These are phyloP conservation scores for Candida freyschussii DNA, from an alignment of 1,139 yeast species.

Conservation along the genomic window DNA sequence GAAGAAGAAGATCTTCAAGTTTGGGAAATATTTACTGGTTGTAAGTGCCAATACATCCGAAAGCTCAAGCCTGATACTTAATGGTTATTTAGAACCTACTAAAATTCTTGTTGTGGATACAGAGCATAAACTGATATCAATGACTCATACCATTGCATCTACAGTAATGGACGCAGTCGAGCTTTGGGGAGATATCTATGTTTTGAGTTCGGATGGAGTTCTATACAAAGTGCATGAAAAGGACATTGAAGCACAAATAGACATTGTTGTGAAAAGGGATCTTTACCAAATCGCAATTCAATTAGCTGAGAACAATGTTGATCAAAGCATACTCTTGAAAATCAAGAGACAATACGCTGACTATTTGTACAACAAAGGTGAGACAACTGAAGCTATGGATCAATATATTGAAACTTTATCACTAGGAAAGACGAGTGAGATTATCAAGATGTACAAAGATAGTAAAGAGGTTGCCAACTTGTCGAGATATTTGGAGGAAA, in stretches of 20 bases:
- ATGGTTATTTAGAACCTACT: slow-evolving; percentile 33
- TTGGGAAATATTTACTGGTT: slow-evolving; percentile 37
- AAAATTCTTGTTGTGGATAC: slow-evolving; percentile 65
- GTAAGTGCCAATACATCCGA: slow-evolving; percentile 27
- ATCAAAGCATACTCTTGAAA: slow-evolving; percentile 34
- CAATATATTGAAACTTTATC: slow-evolving; percentile 57
- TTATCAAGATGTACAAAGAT: slow-evolving; percentile 79
- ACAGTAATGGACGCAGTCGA: slow-evolving; percentile 52
- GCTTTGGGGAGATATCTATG: slow-evolving; percentile 51
- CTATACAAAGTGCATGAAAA: slow-evolving; percentile 67
- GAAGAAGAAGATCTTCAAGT: slow-evolving; percentile 45
- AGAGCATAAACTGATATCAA: slow-evolving; percentile 64
- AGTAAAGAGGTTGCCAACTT: slow-evolving; percentile 69
- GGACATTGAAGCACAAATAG: slow-evolving; percentile 61
- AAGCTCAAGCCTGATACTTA: slow-evolving; percentile 24
- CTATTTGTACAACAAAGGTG: slow-evolving; percentile 59
- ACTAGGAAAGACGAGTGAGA: slow-evolving; percentile 62
- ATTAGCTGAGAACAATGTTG: slow-evolving; percentile 47
- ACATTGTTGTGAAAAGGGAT: slow-evolving; percentile 64
- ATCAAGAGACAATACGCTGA: slow-evolving; percentile 72
- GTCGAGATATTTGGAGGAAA: slow-evolving; percentile 57
- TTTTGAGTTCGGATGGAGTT: slow-evolving; percentile 73
- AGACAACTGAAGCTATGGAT: slow-evolving; percentile 62
- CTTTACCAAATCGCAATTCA: slow-evolving; percentile 69
- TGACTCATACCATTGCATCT: slow-evolving; percentile 62